A percentile compares a stretch with the other conserved stretches of the same genome.
These are phyloP conservation scores for Botrytis hyacinthi DNA, from an alignment of 2,329 filamentous ascomycete genomes.

Conservation along the genomic window DNA sequence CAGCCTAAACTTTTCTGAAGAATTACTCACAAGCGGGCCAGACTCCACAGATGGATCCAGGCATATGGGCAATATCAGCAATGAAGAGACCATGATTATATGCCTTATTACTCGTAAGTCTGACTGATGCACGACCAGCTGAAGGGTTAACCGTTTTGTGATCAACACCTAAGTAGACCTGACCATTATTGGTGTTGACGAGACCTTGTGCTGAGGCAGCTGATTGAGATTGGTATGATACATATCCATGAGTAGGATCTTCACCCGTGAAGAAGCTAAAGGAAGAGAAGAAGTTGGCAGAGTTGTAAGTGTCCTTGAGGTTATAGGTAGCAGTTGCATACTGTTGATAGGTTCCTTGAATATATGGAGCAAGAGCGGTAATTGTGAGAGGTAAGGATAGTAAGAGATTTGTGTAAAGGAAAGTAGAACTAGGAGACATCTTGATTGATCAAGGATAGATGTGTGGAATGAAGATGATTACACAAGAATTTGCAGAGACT, in stretches of 20 bases:
- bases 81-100: conserved; percentile 59
- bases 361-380: not conserved
- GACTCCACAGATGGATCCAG: conserved; percentile 52
- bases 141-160: conserved; percentile 52
- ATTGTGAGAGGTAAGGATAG: not conserved
- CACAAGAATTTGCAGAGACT: not conserved
- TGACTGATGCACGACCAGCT: conserved; percentile 66
- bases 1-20: not conserved
- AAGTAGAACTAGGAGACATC: not conserved
- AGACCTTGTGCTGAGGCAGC: conserved; percentile 58
- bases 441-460: not conserved
- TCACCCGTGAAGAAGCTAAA: conserved; percentile 54
- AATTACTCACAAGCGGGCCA: conserved; percentile 52
- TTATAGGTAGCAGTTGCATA: conserved; percentile 41
- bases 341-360: conserved; percentile 2
- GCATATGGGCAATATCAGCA: conserved; percentile 59
- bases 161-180: conserved; percentile 70
- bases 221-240: conserved; percentile 61
- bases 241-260: conserved; percentile 75
- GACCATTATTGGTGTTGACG: conserved; percentile 41
- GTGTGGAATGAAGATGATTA: not conserved
- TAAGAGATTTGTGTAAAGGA: not conserved
- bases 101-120: conserved; percentile 55
- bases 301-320: conserved; percentile 45
- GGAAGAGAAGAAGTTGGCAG: conserved; percentile 46